Conservation (phyloP, 176 grass and related monocot genomes). For the Oryza longistaminata region DNA sequence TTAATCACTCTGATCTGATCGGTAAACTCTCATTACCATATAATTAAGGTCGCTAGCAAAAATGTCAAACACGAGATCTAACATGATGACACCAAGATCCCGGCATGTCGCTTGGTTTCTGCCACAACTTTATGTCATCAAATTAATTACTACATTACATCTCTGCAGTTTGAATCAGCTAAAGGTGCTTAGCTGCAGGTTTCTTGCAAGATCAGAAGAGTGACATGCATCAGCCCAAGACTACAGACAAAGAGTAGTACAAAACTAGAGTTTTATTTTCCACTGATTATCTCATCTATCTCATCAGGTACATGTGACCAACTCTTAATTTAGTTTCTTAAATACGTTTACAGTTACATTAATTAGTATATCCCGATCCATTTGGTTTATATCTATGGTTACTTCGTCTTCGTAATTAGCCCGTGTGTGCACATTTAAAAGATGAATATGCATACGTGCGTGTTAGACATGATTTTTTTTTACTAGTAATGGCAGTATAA, state of each 20-base stretch:
- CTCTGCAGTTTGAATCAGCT: not conserved
- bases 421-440: not conserved
- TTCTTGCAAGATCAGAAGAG: slow-evolving; percentile 20
- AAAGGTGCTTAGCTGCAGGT: not conserved
- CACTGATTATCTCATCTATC: slow-evolving; percentile 21
- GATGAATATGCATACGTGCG: not conserved
- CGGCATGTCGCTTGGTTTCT: not conserved
- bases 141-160: not conserved
- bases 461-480: not conserved
- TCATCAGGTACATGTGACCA: slow-evolving; percentile 8
- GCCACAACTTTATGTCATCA: not conserved
- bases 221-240: not conserved
- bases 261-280: not conserved
- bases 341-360: not conserved
- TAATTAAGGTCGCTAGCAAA: slow-evolving; percentile 21
- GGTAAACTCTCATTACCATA: slow-evolving; percentile 18
- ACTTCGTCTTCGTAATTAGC: not conserved
- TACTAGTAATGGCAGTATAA: not conserved
- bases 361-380: not conserved
- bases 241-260: not conserved
- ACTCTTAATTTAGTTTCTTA: not conserved
- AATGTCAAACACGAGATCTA: slow-evolving; percentile 34
- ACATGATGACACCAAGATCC: slow-evolving; percentile 21
- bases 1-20: not conserved
- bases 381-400: not conserved